Conservation (phyloP, 257 asterid species). For the Solanum phureja region DNA sequence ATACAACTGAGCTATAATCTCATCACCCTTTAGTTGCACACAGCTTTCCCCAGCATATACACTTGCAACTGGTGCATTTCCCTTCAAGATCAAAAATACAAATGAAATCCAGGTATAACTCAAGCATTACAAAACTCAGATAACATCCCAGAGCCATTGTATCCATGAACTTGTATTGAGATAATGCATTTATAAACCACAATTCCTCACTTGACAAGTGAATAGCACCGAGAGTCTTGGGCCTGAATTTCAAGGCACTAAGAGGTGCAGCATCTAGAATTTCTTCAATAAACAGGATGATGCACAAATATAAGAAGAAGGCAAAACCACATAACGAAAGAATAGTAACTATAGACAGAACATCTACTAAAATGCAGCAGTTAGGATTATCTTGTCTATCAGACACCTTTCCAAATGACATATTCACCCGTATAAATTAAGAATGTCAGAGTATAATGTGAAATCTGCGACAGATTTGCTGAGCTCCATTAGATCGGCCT, state of each 20-base stretch:
- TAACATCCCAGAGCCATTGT: background rate
- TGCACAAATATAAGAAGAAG: background rate
- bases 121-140: background rate
- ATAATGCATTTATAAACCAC: background rate
- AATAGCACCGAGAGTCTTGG: background rate
- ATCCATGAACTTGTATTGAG: background rate
- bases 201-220: background rate
- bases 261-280: background rate
- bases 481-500: background rate
- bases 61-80: constrained; percentile 66
- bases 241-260: background rate
- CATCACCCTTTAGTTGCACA: constrained; percentile 52
- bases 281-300: background rate
- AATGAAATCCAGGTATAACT: background rate
- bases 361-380: background rate
- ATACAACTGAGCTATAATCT: constrained; percentile 45
- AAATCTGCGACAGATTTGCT: background rate
- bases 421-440: background rate
- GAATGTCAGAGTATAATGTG: background rate
- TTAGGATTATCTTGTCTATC: background rate
- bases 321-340: background rate
- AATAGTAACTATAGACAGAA: background rate
- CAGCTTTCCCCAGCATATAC: constrained; percentile 62
- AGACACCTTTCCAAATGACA: background rate
- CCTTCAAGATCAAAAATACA: constrained; percentile 36